phyloP scores from a whole-genome alignment of 345 rosid genomes.

The Nephelium lappaceum region DNA sequence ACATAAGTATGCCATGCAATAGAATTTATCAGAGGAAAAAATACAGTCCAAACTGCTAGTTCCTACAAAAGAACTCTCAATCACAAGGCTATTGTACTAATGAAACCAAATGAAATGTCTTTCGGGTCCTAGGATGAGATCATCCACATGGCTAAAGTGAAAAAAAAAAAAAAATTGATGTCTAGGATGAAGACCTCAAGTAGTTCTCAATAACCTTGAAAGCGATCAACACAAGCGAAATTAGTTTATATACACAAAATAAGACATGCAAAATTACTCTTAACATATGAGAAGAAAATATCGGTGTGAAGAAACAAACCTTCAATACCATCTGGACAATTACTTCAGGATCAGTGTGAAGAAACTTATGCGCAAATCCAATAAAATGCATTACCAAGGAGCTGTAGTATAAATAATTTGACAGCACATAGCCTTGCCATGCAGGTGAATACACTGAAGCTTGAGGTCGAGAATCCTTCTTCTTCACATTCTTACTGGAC shows the following conservation, averaged over 20 bases:
- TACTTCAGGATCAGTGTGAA: conserved; percentile 76
- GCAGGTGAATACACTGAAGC: conserved; percentile 52
- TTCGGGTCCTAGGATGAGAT: background rate
- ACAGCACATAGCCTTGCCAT: conserved; percentile 80
- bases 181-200: background rate
- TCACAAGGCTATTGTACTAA: background rate
- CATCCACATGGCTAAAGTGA: background rate
- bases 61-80: background rate
- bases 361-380: conserved; percentile 96
- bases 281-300: conserved; percentile 8
- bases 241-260: conserved; percentile 3
- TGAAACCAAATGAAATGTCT: background rate
- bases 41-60: background rate
- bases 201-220: background rate
- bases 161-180: background rate
- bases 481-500: conserved; percentile 39
- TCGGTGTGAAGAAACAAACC: conserved; percentile 74
- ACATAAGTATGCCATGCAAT: background rate
- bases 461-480: conserved; percentile 35
- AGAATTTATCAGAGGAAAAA: background rate
- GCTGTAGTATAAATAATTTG: conserved; percentile 85
- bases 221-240: background rate
- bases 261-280: background rate
- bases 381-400: conserved; percentile 92
- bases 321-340: conserved; percentile 84